Evolutionary conservation across 352 stramenopile species (phyloP).

Genomic region (Nannochloropsis limnetica): DNA sequence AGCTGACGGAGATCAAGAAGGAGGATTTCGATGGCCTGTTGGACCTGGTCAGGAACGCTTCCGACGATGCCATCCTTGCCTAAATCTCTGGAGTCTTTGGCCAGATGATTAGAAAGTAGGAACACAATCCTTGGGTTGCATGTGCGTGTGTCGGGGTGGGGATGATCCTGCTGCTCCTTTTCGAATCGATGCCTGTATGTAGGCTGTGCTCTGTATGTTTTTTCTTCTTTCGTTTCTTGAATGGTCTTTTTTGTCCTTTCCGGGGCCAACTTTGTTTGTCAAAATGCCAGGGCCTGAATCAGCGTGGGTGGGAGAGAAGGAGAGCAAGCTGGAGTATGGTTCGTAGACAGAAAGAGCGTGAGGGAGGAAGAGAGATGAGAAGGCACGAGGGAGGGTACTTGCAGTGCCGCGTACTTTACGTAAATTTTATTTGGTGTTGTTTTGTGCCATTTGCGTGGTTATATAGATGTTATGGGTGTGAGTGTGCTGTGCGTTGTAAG

Average conservation of each 20-base stretch:
- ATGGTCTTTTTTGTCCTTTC: background rate
- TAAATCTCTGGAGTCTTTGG: no score
- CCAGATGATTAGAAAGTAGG: background rate
- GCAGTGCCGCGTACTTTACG: background rate
- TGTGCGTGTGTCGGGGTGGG: background rate
- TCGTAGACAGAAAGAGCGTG: background rate
- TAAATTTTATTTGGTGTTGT: background rate
- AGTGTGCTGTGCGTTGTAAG: background rate
- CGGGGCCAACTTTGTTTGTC: background rate
- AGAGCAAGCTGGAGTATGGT: no score
- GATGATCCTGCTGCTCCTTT: background rate
- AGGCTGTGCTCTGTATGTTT: background rate
- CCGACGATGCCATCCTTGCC: constrained; percentile 24
- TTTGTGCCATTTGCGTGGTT: background rate
- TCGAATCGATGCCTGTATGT: background rate
- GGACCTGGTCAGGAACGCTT: background rate
- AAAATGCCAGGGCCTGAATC: no score
- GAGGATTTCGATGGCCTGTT: constrained; percentile 34
- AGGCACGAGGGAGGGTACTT: background rate
- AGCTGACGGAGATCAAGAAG: constrained; percentile 14
- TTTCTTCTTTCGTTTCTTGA: background rate
- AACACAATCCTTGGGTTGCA: background rate
- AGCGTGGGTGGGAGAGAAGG: no score
- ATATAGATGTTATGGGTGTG: background rate
- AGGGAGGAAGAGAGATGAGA: background rate